Conservation (phyloP, 1,139 yeast genomes). For the Zhuliangozyma parablackwelliae region DNA sequence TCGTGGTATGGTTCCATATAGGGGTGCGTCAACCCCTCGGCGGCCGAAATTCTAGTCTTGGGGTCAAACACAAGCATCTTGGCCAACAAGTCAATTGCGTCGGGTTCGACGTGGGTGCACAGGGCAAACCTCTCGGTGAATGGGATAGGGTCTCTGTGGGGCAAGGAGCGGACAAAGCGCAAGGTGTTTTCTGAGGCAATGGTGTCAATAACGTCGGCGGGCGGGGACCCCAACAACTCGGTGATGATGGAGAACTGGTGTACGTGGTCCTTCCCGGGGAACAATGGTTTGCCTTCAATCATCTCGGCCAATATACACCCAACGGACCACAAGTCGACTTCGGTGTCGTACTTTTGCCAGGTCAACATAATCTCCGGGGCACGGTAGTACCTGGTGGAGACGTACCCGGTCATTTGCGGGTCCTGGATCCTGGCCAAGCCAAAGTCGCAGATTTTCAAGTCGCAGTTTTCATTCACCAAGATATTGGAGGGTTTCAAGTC, state of each 20-base stretch:
- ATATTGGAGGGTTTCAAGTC: constrained; percentile 93
- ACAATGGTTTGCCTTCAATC: constrained; percentile 97
- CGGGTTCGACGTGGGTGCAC: constrained; percentile 76
- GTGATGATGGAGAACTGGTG: constrained; percentile 97
- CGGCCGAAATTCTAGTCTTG: constrained; percentile 87
- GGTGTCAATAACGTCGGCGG: constrained; percentile 91
- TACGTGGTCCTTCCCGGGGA: constrained; percentile 98
- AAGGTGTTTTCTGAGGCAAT: constrained; percentile 94
- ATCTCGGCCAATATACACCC: constrained; percentile 98
- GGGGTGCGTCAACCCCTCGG: constrained; percentile 83
- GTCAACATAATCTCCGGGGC: constrained; percentile 99
- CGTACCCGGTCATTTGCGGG: constrained; percentile 99
- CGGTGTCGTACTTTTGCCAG: constrained; percentile 99
- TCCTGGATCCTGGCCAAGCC: constrained; percentile 96
- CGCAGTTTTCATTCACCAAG: constrained; percentile 91
- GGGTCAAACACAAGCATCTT: constrained; percentile 95
- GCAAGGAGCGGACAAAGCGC: constrained; percentile 89
- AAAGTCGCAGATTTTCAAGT: constrained; percentile 92
- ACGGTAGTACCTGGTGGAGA: constrained; percentile 91
- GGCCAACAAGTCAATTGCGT: constrained; percentile 83
- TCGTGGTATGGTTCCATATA: constrained; percentile 97
- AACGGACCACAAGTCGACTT: constrained; percentile 99
- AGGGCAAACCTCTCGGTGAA: constrained; percentile 69
- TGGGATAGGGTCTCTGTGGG: constrained; percentile 89
- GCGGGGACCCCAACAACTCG: constrained; percentile 94